Base-by-base conservation (phyloP, 805 yeast species). In the Nakazawaea anatomiae region DNA sequence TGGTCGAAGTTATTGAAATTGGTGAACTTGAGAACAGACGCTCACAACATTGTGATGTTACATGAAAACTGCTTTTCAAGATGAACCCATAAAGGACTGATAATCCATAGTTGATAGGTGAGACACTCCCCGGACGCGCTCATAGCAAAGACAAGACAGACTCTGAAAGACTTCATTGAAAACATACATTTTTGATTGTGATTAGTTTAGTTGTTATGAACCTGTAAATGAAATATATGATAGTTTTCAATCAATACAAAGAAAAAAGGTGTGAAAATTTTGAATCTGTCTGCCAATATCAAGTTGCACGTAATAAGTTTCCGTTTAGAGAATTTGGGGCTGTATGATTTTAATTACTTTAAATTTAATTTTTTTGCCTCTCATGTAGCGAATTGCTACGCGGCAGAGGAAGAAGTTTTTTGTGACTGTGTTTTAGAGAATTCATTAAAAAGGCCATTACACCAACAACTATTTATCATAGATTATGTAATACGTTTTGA, bases 131-230 rank as follows among this genome's bases (percentile, higher is more conserved):
- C 25, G 25, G 25, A 2, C 3, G 3, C 25, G 25, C 25, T 18
- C 3, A 18, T 18, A 18, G 3, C 25, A 18, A 18, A 18, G 2
- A 34, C 36, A 34, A 34, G 36, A 34, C 12, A 34, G 12, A 34
- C 36, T 34, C 12, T 34, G 18, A n/a, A 39, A 11, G 18, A 18
- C 18, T 39, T 6, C 38, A 8, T 11, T 25, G 8, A 29, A 18
- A 34, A 47, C 50, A 36, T 47, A 47, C 50, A 47, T 47, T 47
- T 47, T 47, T 44, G 41, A 42, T 42, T 31, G 34, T 10, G 50
- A 42, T 47, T 47, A 47, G 31, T 44, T 42, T 40, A 44, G 42
- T 47, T 32, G 7, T 39, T 46, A 18, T 39, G 28, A 34, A 46
- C 39, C 44, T 46, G 12, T 29, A 32, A 29, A 7, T 11, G 29